These are phyloP conservation scores for Alternaria sp. DNA, from an alignment of 2,329 filamentous ascomycete genomes.

Conservation along the genomic window DNA sequence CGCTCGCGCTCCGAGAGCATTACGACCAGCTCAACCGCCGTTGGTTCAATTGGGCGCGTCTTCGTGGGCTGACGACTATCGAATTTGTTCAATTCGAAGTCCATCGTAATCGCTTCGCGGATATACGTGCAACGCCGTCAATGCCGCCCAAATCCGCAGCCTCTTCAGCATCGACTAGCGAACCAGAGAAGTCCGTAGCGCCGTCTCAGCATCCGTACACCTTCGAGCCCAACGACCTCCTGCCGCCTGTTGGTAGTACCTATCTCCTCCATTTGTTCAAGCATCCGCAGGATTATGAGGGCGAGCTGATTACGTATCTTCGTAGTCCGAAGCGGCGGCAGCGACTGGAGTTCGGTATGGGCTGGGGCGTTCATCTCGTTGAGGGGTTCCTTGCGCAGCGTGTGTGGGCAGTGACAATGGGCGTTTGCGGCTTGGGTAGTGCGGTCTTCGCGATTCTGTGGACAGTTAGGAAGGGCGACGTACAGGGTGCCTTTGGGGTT, in stretches of 20 bases:
- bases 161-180: conserved; percentile 12
- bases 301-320: conserved; percentile 46
- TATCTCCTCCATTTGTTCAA: conserved; percentile 50
- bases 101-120: conserved; percentile 49
- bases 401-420: conserved; percentile 41
- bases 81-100: conserved; percentile 51
- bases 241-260: conserved; percentile 47
- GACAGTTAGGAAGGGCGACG: conserved; percentile 40
- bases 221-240: conserved; percentile 47
- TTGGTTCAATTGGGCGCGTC: conserved; percentile 40
- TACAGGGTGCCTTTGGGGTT: conserved; percentile 51
- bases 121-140: conserved; percentile 47
- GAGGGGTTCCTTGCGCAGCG: conserved; percentile 48
- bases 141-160: conserved; percentile 38
- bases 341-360: conserved; percentile 43
- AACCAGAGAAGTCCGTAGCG: conserved; percentile 15
- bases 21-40: conserved; percentile 42
- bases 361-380: conserved; percentile 50
- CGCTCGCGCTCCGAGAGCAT: conserved; percentile 41
- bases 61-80: conserved; percentile 47
- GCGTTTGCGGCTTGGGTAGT: conserved; percentile 41
- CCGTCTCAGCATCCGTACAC: conserved; percentile 40
- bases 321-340: conserved; percentile 44
- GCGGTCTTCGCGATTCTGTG: conserved; percentile 45
- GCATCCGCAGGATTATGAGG: conserved; percentile 50